Evolutionary conservation across 306 rosid species (phyloP), one percentile per base, ranked within the genome.

Genomic region (Casuarina equisetifolia): DNA sequence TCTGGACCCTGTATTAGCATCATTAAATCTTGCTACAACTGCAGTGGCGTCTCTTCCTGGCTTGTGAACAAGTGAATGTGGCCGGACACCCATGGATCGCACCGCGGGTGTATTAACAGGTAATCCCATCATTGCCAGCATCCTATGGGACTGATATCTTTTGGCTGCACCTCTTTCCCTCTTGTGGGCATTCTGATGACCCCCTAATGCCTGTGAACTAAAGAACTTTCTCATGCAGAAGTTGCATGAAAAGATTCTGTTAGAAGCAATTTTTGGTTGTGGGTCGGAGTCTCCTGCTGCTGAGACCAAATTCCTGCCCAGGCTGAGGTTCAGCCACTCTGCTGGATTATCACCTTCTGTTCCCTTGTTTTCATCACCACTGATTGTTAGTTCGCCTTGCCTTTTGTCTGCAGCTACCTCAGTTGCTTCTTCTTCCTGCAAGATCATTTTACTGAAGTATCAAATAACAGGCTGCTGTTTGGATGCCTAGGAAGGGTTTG

Each of bases 151-250:
- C 68, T 90, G 98, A 76, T 86, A 89, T 85, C 96, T 93, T 85
- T 91, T 90, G 7, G 94, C 90, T 54, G 94, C 99, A 13, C 97
- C 97, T 83, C 99, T 87, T 74, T 92, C 98, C 73, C 98, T 93
- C 82, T 92, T 92, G 86, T 96, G 98, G 20, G 98, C 99, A 62
- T 96, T 96, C 79, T 92, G 98, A 78, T 92, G 99, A 48, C 98
- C 99, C 40, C 99, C 99, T 77, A 96, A 79, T 58, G 99, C 99
- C 57, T 96, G 99, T 64, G 99, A 96, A 48, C 97, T 92, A 55
- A 74, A 90, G 86, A 96, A 96, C 85, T 91, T 88, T 73, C 97
- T 92, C 93, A 87, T 89, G 88, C 99, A 92, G 88, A 92, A 96
- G 87, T 96, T 96, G 78, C 99, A 96, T 4, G 98, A 96, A 67